Conservation (phyloP, 2,329 filamentous ascomycete species). For the Xylariaceae sp. region DNA sequence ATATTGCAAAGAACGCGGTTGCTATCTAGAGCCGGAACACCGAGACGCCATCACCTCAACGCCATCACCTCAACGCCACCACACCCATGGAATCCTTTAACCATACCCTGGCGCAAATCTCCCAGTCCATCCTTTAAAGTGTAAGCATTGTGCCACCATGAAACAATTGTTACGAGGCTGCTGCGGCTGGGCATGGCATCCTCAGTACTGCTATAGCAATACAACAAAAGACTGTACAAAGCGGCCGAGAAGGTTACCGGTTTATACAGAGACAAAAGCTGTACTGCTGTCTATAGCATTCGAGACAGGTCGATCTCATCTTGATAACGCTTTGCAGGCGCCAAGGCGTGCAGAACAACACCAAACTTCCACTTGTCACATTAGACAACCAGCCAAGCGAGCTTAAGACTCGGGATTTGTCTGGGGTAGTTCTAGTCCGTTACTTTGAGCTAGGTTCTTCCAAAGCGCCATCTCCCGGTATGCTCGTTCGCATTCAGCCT, state of each 20-base stretch:
- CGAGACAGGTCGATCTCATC: too few species aligned
- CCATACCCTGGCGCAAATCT: constrained; percentile 5
- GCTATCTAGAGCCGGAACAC: not conserved
- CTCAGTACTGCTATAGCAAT: too few species aligned
- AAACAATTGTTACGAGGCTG: constrained; percentile 1
- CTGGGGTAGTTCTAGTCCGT: constrained; percentile 46
- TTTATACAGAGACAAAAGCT: too few species aligned
- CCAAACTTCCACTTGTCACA: not conserved
- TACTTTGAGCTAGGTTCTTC: constrained; percentile 63
- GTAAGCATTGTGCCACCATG: constrained; percentile 4
- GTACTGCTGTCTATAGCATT: too few species aligned
- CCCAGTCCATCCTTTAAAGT: constrained; percentile 8
- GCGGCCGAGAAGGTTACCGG: too few species aligned
- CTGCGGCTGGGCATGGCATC: not conserved
- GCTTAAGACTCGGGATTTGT: constrained; percentile 35
- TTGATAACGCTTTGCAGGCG: not conserved
- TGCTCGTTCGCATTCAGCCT: constrained; percentile 70
- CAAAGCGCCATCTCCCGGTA: constrained; percentile 75
- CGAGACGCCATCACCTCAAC: not conserved
- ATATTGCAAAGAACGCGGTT: not conserved
- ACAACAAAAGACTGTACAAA: too few species aligned
- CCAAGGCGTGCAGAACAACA: not conserved
- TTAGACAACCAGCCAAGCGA: constrained; percentile 14
- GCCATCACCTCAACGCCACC: too few species aligned
- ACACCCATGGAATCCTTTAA: not conserved